Percentiles rank a stretch among this genome's conserved stretches.
phyloP scores from a whole-genome alignment of 1,284 basidiomycete species.

The Cystobasidiaceae sp. region DNA sequence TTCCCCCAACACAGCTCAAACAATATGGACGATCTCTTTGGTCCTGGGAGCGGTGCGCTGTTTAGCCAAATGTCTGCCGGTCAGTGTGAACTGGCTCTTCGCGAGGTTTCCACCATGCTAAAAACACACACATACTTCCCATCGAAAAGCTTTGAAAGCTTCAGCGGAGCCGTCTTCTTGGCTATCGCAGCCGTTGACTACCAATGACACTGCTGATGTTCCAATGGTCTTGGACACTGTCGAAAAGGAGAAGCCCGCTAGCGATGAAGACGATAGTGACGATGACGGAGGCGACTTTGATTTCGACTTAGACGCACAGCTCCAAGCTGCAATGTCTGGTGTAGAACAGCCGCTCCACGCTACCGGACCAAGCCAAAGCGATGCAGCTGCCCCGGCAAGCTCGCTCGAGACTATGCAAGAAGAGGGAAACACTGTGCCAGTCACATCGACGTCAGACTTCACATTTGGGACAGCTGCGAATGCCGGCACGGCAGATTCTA shows the following conservation, averaged over 20 bases:
- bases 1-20: constrained; percentile 1
- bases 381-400: neutral
- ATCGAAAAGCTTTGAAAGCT: neutral
- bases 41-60: constrained; percentile 2
- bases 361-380: neutral
- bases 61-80: neutral
- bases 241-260: neutral
- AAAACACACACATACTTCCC: neutral
- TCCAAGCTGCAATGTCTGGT: constrained; percentile 19
- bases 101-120: neutral
- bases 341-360: neutral
- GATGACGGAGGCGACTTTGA: constrained; percentile 5
- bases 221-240: neutral
- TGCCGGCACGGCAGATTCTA: too few relatives aligned
- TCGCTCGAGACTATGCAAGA: neutral
- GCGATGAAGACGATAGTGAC: constrained; percentile 5
- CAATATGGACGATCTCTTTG: constrained; percentile 14
- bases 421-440: too few relatives aligned
- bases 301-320: constrained; percentile 22
- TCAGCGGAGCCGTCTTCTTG: neutral
- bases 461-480: too few relatives aligned
- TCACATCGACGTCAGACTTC: too few relatives aligned
- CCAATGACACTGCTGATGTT: neutral
- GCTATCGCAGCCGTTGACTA: neutral
- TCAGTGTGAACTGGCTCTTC: neutral